Conservation (phyloP, 2,329 filamentous ascomycete species). For the Apiospora saccharicola region DNA sequence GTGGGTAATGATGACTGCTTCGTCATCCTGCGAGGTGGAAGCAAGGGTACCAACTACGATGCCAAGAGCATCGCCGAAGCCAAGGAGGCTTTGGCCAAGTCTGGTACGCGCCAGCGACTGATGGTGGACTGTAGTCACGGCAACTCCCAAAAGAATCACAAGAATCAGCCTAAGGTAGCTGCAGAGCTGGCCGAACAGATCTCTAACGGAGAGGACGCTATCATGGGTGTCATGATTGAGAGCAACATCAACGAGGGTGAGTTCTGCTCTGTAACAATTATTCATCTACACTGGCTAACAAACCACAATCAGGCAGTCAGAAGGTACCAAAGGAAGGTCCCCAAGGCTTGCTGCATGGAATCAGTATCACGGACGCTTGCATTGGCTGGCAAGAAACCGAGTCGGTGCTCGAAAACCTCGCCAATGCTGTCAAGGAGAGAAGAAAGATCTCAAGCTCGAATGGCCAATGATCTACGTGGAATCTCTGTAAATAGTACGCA, state of each 20-base stretch:
- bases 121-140: conserved; percentile 99
- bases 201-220: conserved; percentile 79
- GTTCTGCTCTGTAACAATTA: conserved; percentile 34
- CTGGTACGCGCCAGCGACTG: conserved; percentile 76
- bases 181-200: conserved; percentile 84
- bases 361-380: conserved; percentile 97
- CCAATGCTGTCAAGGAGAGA: conserved; percentile 79
- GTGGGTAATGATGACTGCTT: conserved; percentile 97
- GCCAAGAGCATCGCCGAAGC: conserved; percentile 83
- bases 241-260: conserved; percentile 93
- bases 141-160: conserved; percentile 95
- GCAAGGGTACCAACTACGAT: conserved; percentile 93
- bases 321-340: conserved; percentile 91
- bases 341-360: conserved; percentile 85
- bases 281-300: conserved; percentile 36
- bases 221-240: conserved; percentile 99
- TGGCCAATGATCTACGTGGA: conserved; percentile 31
- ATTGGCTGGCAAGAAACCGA: conserved; percentile 94
- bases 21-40: conserved; percentile 92
- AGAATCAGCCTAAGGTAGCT: conserved; percentile 95
- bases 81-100: conserved; percentile 78
- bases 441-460: conserved; percentile 55
- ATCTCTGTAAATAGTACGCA: conserved; percentile 15
- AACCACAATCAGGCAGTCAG: conserved; percentile 70
- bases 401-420: conserved; percentile 77